Conservation (phyloP, 2,329 filamentous ascomycete genomes). For the Cercospora sp. region DNA sequence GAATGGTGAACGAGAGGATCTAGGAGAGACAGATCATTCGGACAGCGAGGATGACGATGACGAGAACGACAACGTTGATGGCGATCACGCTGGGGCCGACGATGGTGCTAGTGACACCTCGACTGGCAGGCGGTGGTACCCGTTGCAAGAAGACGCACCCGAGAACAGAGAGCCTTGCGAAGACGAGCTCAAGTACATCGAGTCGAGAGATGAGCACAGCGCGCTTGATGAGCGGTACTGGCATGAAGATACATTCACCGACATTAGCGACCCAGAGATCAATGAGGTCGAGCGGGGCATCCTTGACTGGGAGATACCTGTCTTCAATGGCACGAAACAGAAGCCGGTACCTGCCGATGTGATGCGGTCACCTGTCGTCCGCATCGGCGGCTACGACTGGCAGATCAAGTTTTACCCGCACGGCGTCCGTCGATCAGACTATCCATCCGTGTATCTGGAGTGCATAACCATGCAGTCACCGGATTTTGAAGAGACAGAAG, state of each 20-base stretch:
- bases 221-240: conserved; percentile 61
- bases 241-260: conserved; percentile 58
- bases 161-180: conserved; percentile 46
- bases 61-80: not conserved
- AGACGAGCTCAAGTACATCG: conserved; percentile 60
- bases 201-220: conserved; percentile 52
- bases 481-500: conserved; percentile 30
- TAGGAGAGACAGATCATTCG: conserved; percentile 19
- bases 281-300: conserved; percentile 55
- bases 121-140: conserved; percentile 1
- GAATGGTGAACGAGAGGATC: not conserved
- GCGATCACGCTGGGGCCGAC: conserved; percentile 18
- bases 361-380: conserved; percentile 59
- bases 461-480: conserved; percentile 52
- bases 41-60: conserved; percentile 30
- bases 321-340: conserved; percentile 62
- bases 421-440: conserved; percentile 57
- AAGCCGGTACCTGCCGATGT: conserved; percentile 59
- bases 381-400: conserved; percentile 63
- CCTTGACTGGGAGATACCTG: conserved; percentile 60
- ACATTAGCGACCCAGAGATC: conserved; percentile 61
- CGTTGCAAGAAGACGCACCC: conserved; percentile 35
- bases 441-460: conserved; percentile 62
- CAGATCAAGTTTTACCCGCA: conserved; percentile 66
- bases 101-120: conserved; percentile 36